phyloP scores from a whole-genome alignment of 2,329 filamentous ascomycete species.

The Diaporthe longicolla region DNA sequence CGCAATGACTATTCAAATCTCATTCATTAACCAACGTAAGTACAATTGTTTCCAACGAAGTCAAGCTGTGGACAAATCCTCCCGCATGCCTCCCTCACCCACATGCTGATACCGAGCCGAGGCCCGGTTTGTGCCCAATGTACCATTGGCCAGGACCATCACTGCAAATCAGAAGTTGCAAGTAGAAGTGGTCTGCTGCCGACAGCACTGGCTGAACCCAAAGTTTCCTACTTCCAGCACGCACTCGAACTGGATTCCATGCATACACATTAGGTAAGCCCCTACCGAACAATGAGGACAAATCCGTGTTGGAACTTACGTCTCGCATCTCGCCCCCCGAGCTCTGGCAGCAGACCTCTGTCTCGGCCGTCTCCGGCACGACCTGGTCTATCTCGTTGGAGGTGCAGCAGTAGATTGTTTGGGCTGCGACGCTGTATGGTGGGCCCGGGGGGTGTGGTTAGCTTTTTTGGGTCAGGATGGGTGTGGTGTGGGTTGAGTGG shows the following conservation, averaged over 20 bases:
- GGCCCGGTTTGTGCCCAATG: too few species aligned
- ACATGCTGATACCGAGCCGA: too few species aligned
- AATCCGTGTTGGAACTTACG: not conserved
- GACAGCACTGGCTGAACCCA: slow-evolving; percentile 27
- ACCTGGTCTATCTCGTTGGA: slow-evolving; percentile 16
- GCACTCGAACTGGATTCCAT: not conserved
- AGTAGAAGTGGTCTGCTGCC: slow-evolving; percentile 6
- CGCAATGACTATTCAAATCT: too few species aligned
- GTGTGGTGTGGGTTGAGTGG: not conserved
- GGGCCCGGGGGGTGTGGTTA: not conserved
- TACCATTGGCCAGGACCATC: not conserved
- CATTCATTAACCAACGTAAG: too few species aligned
- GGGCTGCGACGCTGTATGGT: slow-evolving; percentile 9
- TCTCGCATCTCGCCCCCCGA: not conserved
- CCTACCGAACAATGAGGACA: not conserved
- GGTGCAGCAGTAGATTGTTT: slow-evolving; percentile 18
- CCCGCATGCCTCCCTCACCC: too few species aligned
- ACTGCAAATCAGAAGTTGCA: not conserved
- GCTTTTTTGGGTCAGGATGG: not conserved
- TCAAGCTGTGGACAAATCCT: too few species aligned
- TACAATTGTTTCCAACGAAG: too few species aligned
- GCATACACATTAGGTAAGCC: not conserved
- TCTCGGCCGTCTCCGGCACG: not conserved
- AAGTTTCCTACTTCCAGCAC: slow-evolving; percentile 1
- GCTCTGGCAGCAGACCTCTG: slow-evolving; percentile 17